phyloP scores from a whole-genome alignment of 345 rosid genomes.

The Arabis alpina region DNA sequence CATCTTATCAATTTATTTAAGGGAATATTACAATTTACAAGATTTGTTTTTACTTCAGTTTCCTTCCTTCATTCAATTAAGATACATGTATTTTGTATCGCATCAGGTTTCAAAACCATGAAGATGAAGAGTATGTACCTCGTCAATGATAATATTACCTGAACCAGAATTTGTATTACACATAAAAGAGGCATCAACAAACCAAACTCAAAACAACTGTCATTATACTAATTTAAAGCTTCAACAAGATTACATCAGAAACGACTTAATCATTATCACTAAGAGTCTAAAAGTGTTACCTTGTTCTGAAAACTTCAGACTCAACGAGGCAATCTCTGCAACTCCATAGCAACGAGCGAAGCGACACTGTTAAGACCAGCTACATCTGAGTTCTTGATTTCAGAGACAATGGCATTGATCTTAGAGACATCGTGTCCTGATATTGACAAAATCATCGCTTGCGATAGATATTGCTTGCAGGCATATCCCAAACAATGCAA shows the following conservation, averaged over 20 bases:
- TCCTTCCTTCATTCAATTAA: too few species aligned
- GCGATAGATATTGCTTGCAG: slow-evolving; percentile 75
- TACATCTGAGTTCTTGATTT: slow-evolving; percentile 60
- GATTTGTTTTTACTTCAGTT: too few species aligned
- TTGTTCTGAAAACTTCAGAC: slow-evolving; percentile 40
- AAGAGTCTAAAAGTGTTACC: neutral
- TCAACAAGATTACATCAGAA: too few species aligned
- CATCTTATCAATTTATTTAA: too few species aligned
- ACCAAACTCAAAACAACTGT: slow-evolving; percentile 27
- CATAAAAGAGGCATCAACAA: slow-evolving; percentile 16
- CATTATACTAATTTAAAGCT: slow-evolving; percentile 8
- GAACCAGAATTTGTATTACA: slow-evolving; percentile 32
- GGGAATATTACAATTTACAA: too few species aligned
- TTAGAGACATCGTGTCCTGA: slow-evolving; percentile 63
- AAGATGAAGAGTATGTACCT: neutral
- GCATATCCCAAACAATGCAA: slow-evolving; percentile 82
- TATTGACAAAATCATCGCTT: slow-evolving; percentile 87
- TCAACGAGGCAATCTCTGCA: slow-evolving; percentile 78
- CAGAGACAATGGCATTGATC: slow-evolving; percentile 62
- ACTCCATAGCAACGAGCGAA: slow-evolving; percentile 58
- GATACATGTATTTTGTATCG: too few species aligned
- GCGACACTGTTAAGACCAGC: slow-evolving; percentile 66
- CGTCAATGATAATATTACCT: slow-evolving; percentile 4
- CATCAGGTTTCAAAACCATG: neutral
- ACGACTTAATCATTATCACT: neutral